A percentile compares a stretch with the other conserved stretches of the same genome.
phyloP scores from a whole-genome alignment of 164 flowering plant genomes.

The Tetracentron sinense region DNA sequence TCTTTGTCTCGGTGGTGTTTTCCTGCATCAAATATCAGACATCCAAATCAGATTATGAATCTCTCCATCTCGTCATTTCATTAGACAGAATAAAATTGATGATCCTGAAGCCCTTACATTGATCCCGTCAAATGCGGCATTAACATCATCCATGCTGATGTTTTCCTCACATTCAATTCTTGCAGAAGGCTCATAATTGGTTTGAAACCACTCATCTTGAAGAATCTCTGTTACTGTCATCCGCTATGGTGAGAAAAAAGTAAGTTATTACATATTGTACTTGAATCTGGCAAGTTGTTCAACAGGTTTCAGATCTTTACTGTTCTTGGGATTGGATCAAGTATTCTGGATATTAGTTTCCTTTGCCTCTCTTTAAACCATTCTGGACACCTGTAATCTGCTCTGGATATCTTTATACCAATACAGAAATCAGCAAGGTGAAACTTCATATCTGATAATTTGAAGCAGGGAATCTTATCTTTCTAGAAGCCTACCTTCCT shows the following conservation, averaged over 20 bases:
- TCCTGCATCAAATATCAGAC: slow-evolving; percentile 21
- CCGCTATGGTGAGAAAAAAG: slow-evolving; percentile 33
- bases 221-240: slow-evolving; percentile 55
- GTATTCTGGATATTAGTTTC: slow-evolving; percentile 48
- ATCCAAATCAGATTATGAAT: neutral
- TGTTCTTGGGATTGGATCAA: slow-evolving; percentile 47
- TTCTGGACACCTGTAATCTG: slow-evolving; percentile 50
- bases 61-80: neutral
- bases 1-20: slow-evolving; percentile 10
- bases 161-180: slow-evolving; percentile 27
- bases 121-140: slow-evolving; percentile 37
- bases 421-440: slow-evolving; percentile 11
- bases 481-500: slow-evolving; percentile 39
- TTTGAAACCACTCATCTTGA: slow-evolving; percentile 62
- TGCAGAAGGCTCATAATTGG: slow-evolving; percentile 38
- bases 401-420: slow-evolving; percentile 48
- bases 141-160: slow-evolving; percentile 40
- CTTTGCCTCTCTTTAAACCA: slow-evolving; percentile 54
- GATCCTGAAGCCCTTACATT: slow-evolving; percentile 29
- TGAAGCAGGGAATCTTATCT: neutral
- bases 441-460: neutral
- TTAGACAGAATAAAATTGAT: neutral
- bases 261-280: slow-evolving; percentile 3
- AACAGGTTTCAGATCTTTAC: slow-evolving; percentile 26
- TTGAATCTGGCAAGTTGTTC: neutral